Conservation (phyloP, 2,329 filamentous ascomycete species). For the Dactylella cylindrospora region DNA sequence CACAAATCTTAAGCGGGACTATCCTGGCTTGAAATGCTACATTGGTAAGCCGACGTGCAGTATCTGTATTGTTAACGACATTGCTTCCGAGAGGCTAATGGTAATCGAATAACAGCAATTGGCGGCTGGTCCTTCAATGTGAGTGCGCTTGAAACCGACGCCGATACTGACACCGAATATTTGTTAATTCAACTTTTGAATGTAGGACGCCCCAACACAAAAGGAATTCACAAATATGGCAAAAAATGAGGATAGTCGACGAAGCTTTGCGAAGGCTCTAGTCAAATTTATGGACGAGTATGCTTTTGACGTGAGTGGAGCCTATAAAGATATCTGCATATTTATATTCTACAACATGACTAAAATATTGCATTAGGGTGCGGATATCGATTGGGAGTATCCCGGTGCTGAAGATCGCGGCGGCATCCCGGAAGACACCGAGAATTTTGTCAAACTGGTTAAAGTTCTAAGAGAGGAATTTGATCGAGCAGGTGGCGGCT, state of each 20-base stretch:
- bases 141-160: no score
- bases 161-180: no score
- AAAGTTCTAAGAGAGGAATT: neutral
- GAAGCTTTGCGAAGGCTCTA: neutral
- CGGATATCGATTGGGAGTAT: conserved; percentile 43
- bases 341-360: neutral
- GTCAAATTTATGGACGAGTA: neutral
- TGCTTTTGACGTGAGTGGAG: conserved; percentile 7
- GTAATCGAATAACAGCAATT: conserved; percentile 12
- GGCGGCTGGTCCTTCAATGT: conserved; percentile 30
- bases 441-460: conserved; percentile 8
- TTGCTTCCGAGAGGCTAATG: no score
- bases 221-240: conserved; percentile 7
- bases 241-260: neutral
- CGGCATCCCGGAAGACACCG: neutral
- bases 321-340: no score
- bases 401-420: conserved; percentile 43
- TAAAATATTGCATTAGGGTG: conserved; percentile 1
- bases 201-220: conserved; percentile 6
- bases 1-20: conserved; percentile 11
- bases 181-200: no score
- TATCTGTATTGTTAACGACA: no score
- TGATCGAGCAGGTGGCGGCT: conserved; percentile 3
- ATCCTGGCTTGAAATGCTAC: conserved; percentile 5
- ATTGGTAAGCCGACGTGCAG: conserved; percentile 3